Evolutionary conservation across 768 basidiomycete genomes (phyloP), one percentile per base, ranked within the genome.

Genomic region (Pleurotus djamor): DNA sequence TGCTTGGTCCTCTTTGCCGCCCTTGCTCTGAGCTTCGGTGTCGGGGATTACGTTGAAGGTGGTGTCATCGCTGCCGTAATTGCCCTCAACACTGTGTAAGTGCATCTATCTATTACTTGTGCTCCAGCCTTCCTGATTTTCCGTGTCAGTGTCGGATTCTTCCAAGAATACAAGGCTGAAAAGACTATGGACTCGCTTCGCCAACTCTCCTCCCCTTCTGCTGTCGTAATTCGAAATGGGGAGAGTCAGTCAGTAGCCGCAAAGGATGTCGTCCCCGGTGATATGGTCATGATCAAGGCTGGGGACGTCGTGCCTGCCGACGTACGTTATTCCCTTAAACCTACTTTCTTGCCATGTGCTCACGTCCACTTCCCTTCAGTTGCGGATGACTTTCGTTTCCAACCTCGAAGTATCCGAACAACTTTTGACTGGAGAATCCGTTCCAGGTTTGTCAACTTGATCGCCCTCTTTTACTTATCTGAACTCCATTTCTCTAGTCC

Each of bases 11-110:
- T 76, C 9, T 51, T 74, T 10, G 74, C 70, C 8, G 76, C 77
- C 4, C 71, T 85, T 67, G 79, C 79, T 3, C 72, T 85, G 7
- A 83, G 81, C 6, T 82, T 85, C 62, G 83, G 79, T 59, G 81
- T 83, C 32, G 69, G 79, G 64, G 80, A 81, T 52, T 86, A 75
- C 66, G 77, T 84, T 57, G 79, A 80, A 66, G 81, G 79, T 5
- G 81, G 77, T 35, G 79, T 82, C 8, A 79, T 82, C 50, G 76
- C 76, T n/a, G 76, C 74, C 33, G 74, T 80, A 44, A 73, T 79
- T 28, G 65, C 72, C 28, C 67, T 79, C 44, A 82, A 82, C 61
- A 76, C 74, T 2, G 68, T 70, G 76, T 75, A 57, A 5, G 71
- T 41, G 38, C 9, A 41, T 41, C 41, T 13, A 36, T 47, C 37